phyloP scores from a whole-genome alignment of 2,329 filamentous ascomycete genomes.

The Monilinia vaccinii-corymbosi region DNA sequence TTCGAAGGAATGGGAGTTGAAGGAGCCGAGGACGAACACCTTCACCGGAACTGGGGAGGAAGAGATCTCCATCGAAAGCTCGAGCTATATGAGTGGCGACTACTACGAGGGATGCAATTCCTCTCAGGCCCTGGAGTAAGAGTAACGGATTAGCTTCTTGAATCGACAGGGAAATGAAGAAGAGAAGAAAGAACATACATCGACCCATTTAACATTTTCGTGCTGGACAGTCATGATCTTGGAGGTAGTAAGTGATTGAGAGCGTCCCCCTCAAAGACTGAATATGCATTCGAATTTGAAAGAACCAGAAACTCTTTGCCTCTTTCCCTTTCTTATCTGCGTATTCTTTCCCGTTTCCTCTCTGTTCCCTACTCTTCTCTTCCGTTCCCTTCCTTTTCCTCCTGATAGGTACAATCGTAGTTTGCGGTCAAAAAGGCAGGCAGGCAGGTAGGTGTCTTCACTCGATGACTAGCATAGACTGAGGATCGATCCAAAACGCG shows the following conservation, averaged over 20 bases:
- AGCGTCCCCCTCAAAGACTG: not conserved
- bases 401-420: no score
- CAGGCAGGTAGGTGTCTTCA: no score
- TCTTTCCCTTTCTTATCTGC: not conserved
- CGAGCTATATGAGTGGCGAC: conserved; percentile 46
- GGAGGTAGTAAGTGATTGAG: not conserved
- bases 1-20: conserved; percentile 50
- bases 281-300: not conserved
- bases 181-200: conserved; percentile 36
- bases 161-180: no score
- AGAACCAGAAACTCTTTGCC: not conserved
- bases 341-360: no score
- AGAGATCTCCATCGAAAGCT: conserved; percentile 42
- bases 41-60: conserved; percentile 37
- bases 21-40: conserved; percentile 40
- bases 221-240: conserved; percentile 27
- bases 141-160: no score
- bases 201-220: conserved; percentile 49
- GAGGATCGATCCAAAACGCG: no score
- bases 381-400: no score
- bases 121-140: conserved; percentile 41
- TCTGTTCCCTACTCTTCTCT: no score
- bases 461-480: no score
- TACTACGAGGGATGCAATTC: conserved; percentile 44
- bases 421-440: no score